Evolutionary conservation across 2,329 filamentous ascomycete species (phyloP).

Genomic region (Metarhizium sp.): DNA sequence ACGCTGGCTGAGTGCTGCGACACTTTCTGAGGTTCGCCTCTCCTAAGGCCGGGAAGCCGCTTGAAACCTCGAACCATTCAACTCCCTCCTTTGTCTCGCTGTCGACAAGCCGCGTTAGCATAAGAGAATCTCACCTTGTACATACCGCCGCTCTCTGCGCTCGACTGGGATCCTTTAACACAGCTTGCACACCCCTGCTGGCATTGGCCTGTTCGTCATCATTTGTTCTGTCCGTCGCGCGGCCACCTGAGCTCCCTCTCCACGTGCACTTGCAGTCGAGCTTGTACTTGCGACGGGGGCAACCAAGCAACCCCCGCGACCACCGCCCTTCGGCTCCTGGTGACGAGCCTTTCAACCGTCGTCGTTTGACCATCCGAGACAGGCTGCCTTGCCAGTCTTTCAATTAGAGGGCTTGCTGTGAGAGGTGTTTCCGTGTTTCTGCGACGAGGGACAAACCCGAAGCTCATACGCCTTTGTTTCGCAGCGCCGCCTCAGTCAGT

Average conservation of each 20-base stretch:
- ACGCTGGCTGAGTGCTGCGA: too few relatives aligned
- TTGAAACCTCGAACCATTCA: background rate
- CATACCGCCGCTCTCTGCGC: background rate
- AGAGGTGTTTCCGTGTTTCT: background rate
- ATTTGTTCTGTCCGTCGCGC: background rate
- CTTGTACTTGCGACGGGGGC: slow-evolving; percentile 2
- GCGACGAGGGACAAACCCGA: background rate
- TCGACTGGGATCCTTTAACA: background rate
- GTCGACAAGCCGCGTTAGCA: background rate
- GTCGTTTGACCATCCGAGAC: background rate
- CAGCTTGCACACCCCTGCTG: background rate
- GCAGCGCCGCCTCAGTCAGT: background rate
- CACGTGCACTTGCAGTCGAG: background rate
- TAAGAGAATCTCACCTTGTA: background rate
- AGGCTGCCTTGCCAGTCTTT: background rate
- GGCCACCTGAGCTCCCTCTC: background rate
- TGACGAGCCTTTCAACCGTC: background rate
- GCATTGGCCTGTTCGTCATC: background rate
- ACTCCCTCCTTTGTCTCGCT: background rate
- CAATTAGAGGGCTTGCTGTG: background rate
- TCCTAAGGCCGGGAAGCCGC: background rate
- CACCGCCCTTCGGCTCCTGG: background rate
- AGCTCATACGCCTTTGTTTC: background rate
- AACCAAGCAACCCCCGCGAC: background rate
- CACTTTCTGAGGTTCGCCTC: background rate